Evolutionary conservation across 306 rosid species (phyloP).

Genomic region (Crotalaria pallida): DNA sequence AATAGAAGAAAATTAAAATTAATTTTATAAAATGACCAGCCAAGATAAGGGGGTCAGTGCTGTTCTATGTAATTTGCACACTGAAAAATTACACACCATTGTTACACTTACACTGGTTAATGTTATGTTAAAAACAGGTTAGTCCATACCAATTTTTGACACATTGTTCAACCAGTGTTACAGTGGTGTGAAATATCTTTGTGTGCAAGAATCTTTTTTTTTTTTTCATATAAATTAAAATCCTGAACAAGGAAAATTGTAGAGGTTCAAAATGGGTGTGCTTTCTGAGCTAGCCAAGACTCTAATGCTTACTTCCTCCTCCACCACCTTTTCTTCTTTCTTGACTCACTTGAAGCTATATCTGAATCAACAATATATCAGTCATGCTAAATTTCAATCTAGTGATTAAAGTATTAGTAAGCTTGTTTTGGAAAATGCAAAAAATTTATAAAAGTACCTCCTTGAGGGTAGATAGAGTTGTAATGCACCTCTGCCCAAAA

Average conservation of each 20-base stretch:
- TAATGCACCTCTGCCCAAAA: conserved; percentile 96
- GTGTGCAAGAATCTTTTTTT: not conserved
- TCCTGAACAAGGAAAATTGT: conserved; percentile 5
- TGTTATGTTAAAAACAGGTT: not conserved
- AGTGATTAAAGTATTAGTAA: not conserved
- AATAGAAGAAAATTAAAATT: conserved; percentile 6
- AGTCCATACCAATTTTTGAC: not conserved
- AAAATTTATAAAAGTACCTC: conserved; percentile 45
- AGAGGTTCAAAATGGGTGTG: conserved; percentile 15
- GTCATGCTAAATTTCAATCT: not conserved
- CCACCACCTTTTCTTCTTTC: conserved; percentile 72
- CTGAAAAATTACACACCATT: not conserved
- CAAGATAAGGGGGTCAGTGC: not conserved
- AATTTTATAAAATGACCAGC: conserved; percentile 5
- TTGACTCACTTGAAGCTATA: conserved; percentile 42
- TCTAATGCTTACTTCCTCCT: conserved; percentile 59
- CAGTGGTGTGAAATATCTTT: not conserved
- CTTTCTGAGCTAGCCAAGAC: not conserved
- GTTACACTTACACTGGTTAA: not conserved
- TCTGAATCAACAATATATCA: conserved; percentile 28
- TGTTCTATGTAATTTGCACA: not conserved
- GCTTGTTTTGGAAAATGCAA: not conserved
- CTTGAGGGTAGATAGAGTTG: conserved; percentile 74
- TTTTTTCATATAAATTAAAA: not conserved
- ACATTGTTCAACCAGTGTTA: not conserved